Conservation (phyloP, 768 basidiomycete genomes). For the Boletellus ananas region DNA sequence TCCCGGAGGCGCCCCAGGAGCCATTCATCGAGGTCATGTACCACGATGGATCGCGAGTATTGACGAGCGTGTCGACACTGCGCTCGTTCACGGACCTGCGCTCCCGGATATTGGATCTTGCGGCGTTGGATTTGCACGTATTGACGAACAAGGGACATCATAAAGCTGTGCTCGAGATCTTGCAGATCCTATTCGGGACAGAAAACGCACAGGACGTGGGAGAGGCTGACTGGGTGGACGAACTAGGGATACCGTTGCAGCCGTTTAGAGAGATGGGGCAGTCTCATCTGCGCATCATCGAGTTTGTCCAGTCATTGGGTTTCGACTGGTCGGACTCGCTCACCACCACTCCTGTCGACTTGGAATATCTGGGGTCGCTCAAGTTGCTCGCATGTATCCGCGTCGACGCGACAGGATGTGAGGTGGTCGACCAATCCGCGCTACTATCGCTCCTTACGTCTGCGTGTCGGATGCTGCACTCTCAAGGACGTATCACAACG, state of each 20-base stretch:
- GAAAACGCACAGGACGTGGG: slow-evolving; percentile 46
- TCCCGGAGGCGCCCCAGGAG: slow-evolving; percentile 47
- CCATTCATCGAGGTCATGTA: slow-evolving; percentile 60
- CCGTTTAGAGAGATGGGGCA: slow-evolving; percentile 74
- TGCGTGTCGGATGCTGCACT: slow-evolving; percentile 58
- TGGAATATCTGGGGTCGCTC: slow-evolving; percentile 63
- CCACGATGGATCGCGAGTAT: slow-evolving; percentile 63
- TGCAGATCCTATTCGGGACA: slow-evolving; percentile 79
- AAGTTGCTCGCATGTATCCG: slow-evolving; percentile 70
- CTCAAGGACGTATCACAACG: slow-evolving; percentile 63
- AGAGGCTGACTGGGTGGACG: slow-evolving; percentile 38
- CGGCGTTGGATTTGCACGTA: slow-evolving; percentile 85
- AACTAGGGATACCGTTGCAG: slow-evolving; percentile 35
- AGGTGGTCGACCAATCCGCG: slow-evolving; percentile 73
- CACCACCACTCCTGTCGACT: slow-evolving; percentile 49
- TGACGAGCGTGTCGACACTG: slow-evolving; percentile 64
- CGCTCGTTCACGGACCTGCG: slow-evolving; percentile 78
- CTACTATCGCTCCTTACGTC: slow-evolving; percentile 65
- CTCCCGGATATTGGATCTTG: slow-evolving; percentile 80
- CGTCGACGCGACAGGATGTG: slow-evolving; percentile 68
- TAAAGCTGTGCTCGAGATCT: slow-evolving; percentile 67
- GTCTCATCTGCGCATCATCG: slow-evolving; percentile 80
- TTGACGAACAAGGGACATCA: slow-evolving; percentile 74
- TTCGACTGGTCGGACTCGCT: slow-evolving; percentile 87
- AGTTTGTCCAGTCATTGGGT: slow-evolving; percentile 80